A percentile compares a stretch with the other conserved stretches of the same genome.
Conservation (phyloP, 768 basidiomycete genomes). For the Psilocybe azurescens region DNA sequence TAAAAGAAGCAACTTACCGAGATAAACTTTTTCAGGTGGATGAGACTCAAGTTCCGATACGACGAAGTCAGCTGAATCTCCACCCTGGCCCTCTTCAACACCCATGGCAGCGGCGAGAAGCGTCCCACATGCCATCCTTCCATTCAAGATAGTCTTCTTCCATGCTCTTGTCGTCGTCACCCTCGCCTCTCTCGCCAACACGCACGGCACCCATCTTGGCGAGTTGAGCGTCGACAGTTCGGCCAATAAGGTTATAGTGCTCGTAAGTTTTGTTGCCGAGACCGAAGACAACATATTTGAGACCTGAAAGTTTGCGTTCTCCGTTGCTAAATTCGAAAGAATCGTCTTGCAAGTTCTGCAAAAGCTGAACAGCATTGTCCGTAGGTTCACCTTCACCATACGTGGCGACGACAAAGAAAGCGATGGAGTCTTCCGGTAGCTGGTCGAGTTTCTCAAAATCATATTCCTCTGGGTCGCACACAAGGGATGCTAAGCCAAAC, state of each 20-base stretch:
- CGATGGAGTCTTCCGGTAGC: conserved; percentile 85
- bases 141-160: conserved; percentile 99
- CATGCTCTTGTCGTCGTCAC: conserved; percentile 99
- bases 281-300: conserved; percentile 95
- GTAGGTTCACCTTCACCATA: conserved; percentile 99
- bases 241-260: conserved; percentile 92
- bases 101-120: conserved; percentile 80
- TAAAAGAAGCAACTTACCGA: conserved; percentile 56
- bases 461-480: conserved; percentile 98
- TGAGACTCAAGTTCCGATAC: conserved; percentile 83
- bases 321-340: conserved; percentile 89
- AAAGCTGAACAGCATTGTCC: conserved; percentile 94
- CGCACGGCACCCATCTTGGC: conserved; percentile 81
- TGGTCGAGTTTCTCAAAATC: conserved; percentile 97
- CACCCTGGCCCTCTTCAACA: conserved; percentile 96
- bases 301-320: conserved; percentile 72
- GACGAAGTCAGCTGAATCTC: conserved; percentile 92
- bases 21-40: conserved; percentile 89
- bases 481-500: conserved; percentile 93
- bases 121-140: conserved; percentile 98
- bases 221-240: conserved; percentile 76
- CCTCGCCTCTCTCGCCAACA: conserved; percentile 91
- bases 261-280: conserved; percentile 95
- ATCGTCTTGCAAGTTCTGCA: conserved; percentile 89
- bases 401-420: conserved; percentile 96